Evolutionary conservation across 1,139 yeast species (phyloP), one percentile per base, ranked within the genome.

Genomic region (Nakaseomyces nivariensis): DNA sequence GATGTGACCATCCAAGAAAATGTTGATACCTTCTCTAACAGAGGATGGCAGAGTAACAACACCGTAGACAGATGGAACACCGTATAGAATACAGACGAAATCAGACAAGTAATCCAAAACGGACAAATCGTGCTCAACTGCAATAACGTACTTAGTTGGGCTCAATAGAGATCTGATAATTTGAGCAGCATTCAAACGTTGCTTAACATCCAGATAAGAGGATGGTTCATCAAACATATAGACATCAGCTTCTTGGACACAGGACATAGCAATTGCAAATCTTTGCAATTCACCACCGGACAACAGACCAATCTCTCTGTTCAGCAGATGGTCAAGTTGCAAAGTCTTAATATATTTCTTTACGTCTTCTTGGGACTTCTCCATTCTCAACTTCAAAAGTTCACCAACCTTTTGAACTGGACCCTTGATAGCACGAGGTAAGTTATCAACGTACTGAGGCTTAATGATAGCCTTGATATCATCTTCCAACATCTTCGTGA

Each of bases 151-250:
- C 36, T 79, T 76, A 47, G 89, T 79, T 49, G 92, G 80, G 52
- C 72, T 76, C 62, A 90, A 75, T 58, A 92, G 75, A 29, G 94
- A 82, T 72, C 98, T 83, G 63, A 92, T 92, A 65, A 88, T 82
- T 70, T 82, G 83, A 52, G 98, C 98, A 51, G 98, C 98, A 66
- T 94, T 86, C 69, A 92, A 80, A 81, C 98, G 92, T 73, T 92
- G 98, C 73, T 92, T 92, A 58, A 92, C 97, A 78, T 92, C 98
- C 70, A 92, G 75, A 72, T 92, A 92, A 11, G 98, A 92, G 29
- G 97, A 90, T 48, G 98, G 98, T 74, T 92, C 98, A 73, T 92
- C 98, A 70, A 92, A 92, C 98, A 92, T 92, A 72, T 92, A 92
- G 46, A 92, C 97, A 62, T 89, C 87, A 51, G 97, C 97, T 37